Evolutionary conservation across 2,329 filamentous ascomycete species (phyloP).

Genomic region (Colletotrichum godetiae): DNA sequence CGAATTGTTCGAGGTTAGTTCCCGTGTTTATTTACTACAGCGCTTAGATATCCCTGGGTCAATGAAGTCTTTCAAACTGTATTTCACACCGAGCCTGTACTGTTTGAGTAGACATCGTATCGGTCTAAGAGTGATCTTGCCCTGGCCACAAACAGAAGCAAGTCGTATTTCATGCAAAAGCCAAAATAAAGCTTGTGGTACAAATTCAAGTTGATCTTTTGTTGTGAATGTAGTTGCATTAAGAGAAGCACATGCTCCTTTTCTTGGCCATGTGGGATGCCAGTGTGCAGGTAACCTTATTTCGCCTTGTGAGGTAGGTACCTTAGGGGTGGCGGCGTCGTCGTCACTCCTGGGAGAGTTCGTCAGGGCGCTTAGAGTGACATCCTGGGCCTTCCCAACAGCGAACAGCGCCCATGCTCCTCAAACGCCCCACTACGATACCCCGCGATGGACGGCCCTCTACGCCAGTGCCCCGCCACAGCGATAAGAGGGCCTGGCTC

Average conservation of each 20-base stretch:
- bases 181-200: neutral
- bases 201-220: neutral
- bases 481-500: conserved; percentile 15
- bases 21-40: neutral
- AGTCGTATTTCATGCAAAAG: neutral
- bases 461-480: conserved; percentile 30
- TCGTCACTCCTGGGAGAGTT: neutral
- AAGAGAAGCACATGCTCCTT: neutral
- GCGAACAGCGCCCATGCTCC: conserved; percentile 4
- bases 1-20: neutral
- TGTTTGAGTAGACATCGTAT: neutral
- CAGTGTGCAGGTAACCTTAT: neutral
- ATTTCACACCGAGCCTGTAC: no score
- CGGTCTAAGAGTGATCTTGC: neutral
- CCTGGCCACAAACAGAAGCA: neutral
- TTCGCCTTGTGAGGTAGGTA: neutral
- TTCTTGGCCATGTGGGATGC: neutral
- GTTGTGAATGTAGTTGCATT: neutral
- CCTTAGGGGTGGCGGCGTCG: neutral
- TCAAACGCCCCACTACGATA: conserved; percentile 31
- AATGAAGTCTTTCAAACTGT: neutral
- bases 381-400: neutral
- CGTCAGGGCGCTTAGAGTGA: neutral
- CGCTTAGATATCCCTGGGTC: neutral
- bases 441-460: conserved; percentile 29